phyloP scores from a whole-genome alignment of 495 filamentous ascomycete species.

The Aspergillus indologenus region DNA sequence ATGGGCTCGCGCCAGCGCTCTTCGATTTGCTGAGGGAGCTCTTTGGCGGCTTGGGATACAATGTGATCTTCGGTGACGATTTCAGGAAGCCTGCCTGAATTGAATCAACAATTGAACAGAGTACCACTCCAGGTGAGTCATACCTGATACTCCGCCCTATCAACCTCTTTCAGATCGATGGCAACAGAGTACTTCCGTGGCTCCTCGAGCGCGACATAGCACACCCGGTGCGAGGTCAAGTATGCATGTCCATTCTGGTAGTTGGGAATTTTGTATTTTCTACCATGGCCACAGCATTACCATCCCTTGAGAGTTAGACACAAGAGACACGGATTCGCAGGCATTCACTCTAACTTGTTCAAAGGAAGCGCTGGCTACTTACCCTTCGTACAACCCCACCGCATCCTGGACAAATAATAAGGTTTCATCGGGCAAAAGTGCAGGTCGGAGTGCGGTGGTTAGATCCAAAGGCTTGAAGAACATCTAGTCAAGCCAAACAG shows the following conservation, averaged over 20 bases:
- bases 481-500: constrained; percentile 61
- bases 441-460: constrained; percentile 90
- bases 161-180: constrained; percentile 85
- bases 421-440: constrained; percentile 82
- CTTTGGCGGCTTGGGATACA: constrained; percentile 75
- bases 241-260: constrained; percentile 96
- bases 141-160: constrained; percentile 89
- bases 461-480: constrained; percentile 92
- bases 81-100: constrained; percentile 86
- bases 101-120: constrained; percentile 16
- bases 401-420: constrained; percentile 95
- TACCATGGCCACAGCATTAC: constrained; percentile 29
- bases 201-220: constrained; percentile 89
- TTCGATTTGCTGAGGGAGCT: constrained; percentile 35
- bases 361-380: constrained; percentile 31
- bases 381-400: constrained; percentile 98
- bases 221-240: constrained; percentile 88
- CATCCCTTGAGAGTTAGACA: constrained; percentile 5
- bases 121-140: constrained; percentile 13
- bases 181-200: constrained; percentile 82
- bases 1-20: constrained; percentile 34
- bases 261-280: constrained; percentile 92
- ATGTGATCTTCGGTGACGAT: constrained; percentile 88
- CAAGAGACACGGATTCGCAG: neutral
- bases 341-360: neutral